phyloP scores from a whole-genome alignment of 768 basidiomycete species.

The Hericium alpestre region DNA sequence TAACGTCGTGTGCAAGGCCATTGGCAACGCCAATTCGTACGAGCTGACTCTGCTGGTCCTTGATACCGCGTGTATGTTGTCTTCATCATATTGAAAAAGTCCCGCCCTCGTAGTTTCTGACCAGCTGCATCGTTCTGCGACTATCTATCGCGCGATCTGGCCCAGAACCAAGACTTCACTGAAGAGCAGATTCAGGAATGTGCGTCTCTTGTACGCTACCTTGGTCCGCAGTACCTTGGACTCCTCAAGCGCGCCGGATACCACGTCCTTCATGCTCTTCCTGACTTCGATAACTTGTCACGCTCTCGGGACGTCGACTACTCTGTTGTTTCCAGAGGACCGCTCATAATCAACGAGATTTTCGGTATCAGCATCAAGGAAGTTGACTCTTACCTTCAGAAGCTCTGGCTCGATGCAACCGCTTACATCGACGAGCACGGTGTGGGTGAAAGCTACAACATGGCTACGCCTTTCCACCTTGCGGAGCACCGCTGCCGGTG shows the following conservation, averaged over 20 bases:
- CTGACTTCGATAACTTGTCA: too few relatives aligned
- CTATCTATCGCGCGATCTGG: neutral
- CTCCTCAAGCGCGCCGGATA: too few relatives aligned
- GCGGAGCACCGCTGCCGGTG: neutral
- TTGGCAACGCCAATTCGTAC: conserved; percentile 13
- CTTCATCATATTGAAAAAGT: neutral
- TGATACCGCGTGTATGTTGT: neutral
- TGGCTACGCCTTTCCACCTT: neutral
- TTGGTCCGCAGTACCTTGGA: too few relatives aligned
- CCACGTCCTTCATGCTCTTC: too few relatives aligned
- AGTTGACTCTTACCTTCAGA: neutral
- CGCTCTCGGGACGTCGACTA: too few relatives aligned
- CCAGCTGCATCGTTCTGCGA: neutral
- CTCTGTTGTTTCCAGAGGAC: too few relatives aligned
- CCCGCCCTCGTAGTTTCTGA: neutral
- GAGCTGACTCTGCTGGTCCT: conserved; percentile 15
- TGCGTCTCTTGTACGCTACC: too few relatives aligned
- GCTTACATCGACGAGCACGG: neutral
- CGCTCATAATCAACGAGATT: neutral
- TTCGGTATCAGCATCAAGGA: neutral
- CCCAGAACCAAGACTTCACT: neutral
- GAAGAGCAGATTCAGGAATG: too few relatives aligned
- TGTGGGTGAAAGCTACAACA: neutral
- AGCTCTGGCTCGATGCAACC: neutral
- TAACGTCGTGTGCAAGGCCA: conserved; percentile 13